Percentiles rank a stretch among this genome's conserved stretches.
phyloP scores from a whole-genome alignment of 2,329 filamentous ascomycete species.

The Geosmithia flava region DNA sequence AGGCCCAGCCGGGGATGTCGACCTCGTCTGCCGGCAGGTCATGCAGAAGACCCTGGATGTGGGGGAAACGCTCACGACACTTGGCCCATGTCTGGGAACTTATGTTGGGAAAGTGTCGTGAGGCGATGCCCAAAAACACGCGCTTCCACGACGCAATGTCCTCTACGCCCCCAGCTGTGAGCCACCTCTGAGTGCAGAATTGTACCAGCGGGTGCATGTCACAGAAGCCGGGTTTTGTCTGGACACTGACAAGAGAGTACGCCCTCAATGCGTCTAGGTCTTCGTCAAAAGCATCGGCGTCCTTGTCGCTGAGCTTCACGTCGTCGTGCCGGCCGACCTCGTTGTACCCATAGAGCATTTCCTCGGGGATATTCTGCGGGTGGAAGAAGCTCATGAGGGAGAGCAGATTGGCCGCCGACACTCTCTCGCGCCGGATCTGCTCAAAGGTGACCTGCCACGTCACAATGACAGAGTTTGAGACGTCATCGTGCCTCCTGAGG shows the following conservation, averaged over 20 bases:
- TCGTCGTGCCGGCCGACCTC: neutral
- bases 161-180: constrained; percentile 1
- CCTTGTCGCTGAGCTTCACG: neutral
- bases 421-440: constrained; percentile 17
- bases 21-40: no score
- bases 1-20: no score
- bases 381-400: constrained; percentile 35
- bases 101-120: constrained; percentile 1
- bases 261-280: neutral
- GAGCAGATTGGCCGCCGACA: constrained; percentile 25
- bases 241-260: constrained; percentile 2
- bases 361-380: constrained; percentile 22
- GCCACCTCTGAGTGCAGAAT: constrained; percentile 6
- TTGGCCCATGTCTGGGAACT: neutral
- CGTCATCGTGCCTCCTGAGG: constrained; percentile 4
- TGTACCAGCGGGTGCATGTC: constrained; percentile 4
- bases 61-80: constrained; percentile 1
- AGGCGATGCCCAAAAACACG: no score
- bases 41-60: neutral
- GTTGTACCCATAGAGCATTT: constrained; percentile 1
- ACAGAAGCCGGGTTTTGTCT: neutral
- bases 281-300: neutral
- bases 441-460: constrained; percentile 18
- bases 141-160: neutral
- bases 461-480: constrained; percentile 12